phyloP scores from a whole-genome alignment of 23 red algal genomes.

The Gracilaria domingensis region DNA sequence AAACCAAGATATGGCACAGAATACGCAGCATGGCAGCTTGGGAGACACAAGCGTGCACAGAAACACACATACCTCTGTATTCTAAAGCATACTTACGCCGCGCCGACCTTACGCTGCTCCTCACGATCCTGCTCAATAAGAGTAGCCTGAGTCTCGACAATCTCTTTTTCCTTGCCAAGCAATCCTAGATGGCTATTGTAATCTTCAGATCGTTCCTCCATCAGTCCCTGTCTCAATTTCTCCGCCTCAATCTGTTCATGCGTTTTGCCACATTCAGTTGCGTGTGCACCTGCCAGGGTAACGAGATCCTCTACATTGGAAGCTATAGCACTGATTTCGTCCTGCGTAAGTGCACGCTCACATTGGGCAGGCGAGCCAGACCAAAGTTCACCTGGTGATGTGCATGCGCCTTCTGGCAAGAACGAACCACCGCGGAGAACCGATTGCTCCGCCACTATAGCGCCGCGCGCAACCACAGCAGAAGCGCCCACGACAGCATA shows the following conservation, averaged over 20 bases:
- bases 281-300: slow-evolving; percentile 80
- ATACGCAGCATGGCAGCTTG: background rate
- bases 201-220: slow-evolving; percentile 82
- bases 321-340: slow-evolving; percentile 63
- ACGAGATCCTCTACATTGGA: slow-evolving; percentile 44
- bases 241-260: slow-evolving; percentile 89
- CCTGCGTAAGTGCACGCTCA: slow-evolving; percentile 58
- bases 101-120: slow-evolving; percentile 50
- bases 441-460: slow-evolving; percentile 53
- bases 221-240: slow-evolving; percentile 70
- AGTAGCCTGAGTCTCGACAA: slow-evolving; percentile 76
- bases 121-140: slow-evolving; percentile 69
- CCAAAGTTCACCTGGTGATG: slow-evolving; percentile 62
- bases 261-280: slow-evolving; percentile 85
- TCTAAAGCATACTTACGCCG: slow-evolving; percentile 13
- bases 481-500: slow-evolving; percentile 87
- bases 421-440: slow-evolving; percentile 47
- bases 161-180: slow-evolving; percentile 77
- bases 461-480: slow-evolving; percentile 65
- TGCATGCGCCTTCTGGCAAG: slow-evolving; percentile 48
- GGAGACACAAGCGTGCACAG: background rate
- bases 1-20: background rate
- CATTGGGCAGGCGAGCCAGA: slow-evolving; percentile 75
- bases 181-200: slow-evolving; percentile 81
- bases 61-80: background rate